These are phyloP conservation scores for Vitrella brassicaformis DNA, from an alignment of 73 alveolate species.

Conservation along the genomic window DNA sequence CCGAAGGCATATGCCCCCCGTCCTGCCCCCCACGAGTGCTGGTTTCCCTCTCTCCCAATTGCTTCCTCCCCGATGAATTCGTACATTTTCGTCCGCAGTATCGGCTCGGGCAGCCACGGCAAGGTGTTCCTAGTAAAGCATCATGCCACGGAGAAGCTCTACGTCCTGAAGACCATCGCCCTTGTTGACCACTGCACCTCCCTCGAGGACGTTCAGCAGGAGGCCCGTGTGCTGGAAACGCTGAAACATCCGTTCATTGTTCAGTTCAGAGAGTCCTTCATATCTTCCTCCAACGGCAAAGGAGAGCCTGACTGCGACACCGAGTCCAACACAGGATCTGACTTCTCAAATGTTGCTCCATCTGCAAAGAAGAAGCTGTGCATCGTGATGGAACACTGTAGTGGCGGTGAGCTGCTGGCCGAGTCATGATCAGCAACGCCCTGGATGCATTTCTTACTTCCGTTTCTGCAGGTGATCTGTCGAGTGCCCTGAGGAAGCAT, in stretches of 20 bases:
- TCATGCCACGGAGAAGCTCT: background rate
- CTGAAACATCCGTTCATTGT: slow-evolving; percentile 86
- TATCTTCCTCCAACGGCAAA: slow-evolving; percentile 32
- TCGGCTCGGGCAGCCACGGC: background rate
- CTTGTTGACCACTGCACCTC: background rate
- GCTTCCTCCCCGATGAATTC: too few relatives aligned
- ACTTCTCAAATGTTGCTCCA: background rate
- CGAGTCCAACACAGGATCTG: too few relatives aligned
- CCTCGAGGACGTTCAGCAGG: background rate
- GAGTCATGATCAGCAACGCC: slow-evolving; percentile 43
- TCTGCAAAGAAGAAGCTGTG: slow-evolving; percentile 47
- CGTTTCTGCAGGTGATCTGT: too few relatives aligned
- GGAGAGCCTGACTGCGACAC: background rate
- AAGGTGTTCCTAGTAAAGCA: background rate
- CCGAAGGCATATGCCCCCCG: too few relatives aligned
- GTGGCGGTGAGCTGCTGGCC: slow-evolving; percentile 75
- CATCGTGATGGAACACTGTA: slow-evolving; percentile 87
- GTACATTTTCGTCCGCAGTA: too few relatives aligned
- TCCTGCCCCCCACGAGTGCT: too few relatives aligned
- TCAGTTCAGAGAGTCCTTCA: slow-evolving; percentile 74
- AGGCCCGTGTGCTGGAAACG: slow-evolving; percentile 67
- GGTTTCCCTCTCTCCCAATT: too few relatives aligned
- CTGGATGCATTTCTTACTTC: too few relatives aligned
- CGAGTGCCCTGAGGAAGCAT: too few relatives aligned
- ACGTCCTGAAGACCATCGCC: background rate